phyloP scores from a whole-genome alignment of 495 filamentous ascomycete genomes.

The Cryomyces antarcticus region DNA sequence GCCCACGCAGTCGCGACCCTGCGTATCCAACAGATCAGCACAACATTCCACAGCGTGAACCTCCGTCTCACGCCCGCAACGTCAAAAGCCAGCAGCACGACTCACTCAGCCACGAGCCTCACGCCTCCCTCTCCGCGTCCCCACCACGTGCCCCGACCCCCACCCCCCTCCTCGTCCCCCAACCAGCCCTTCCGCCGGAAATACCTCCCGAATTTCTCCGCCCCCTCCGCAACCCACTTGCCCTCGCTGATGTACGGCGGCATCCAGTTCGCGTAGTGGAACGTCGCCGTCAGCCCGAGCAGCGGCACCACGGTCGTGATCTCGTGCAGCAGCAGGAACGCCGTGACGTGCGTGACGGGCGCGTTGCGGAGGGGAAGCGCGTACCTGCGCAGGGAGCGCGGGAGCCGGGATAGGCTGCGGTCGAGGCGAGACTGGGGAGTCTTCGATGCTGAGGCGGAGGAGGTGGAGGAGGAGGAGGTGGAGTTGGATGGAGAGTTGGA shows the following conservation, averaged over 20 bases:
- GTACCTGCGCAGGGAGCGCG: constrained; percentile 40
- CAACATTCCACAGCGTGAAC: constrained; percentile 1
- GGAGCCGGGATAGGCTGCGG: constrained; percentile 38
- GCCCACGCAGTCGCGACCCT: constrained; percentile 76
- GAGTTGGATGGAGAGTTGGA: no score
- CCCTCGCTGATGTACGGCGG: constrained; percentile 31
- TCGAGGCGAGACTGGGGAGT: constrained; percentile 26
- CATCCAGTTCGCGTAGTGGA: constrained; percentile 55
- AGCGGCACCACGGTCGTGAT: constrained; percentile 69
- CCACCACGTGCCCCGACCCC: constrained; percentile 10
- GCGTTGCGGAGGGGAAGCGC: constrained; percentile 47
- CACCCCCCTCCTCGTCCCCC: constrained; percentile 22
- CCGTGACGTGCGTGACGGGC: constrained; percentile 60
- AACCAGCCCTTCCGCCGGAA: constrained; percentile 42
- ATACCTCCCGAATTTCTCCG: constrained; percentile 35
- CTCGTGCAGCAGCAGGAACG: constrained; percentile 85
- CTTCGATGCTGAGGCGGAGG: no score
- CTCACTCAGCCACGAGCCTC: no score
- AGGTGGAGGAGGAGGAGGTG: no score
- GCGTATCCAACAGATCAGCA: constrained; percentile 21
- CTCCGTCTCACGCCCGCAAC: no score
- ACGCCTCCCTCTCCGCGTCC: constrained; percentile 6
- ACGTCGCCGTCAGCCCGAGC: constrained; percentile 47
- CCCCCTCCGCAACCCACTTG: constrained; percentile 31
- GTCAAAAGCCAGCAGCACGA: no score